Evolutionary conservation across 139 green algal genomes (phyloP).

Genomic region (Picochlorum sp.): DNA sequence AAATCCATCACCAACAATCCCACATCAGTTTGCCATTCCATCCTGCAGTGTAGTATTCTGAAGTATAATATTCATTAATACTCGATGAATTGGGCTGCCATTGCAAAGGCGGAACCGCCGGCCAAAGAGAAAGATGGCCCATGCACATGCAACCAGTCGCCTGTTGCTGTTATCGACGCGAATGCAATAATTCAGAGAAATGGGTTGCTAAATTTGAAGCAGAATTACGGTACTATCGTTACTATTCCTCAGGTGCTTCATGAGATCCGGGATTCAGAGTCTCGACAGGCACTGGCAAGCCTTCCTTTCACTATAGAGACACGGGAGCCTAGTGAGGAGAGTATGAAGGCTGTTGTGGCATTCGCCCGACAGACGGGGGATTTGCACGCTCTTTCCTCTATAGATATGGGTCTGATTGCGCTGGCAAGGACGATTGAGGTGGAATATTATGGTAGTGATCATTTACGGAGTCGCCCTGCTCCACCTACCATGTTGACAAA

Average conservation of each 20-base stretch:
- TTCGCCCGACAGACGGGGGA: slow-evolving; percentile 85
- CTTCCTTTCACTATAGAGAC: slow-evolving; percentile 55
- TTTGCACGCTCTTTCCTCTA: slow-evolving; percentile 65
- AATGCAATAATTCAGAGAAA: slow-evolving; percentile 80
- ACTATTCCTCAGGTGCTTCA: slow-evolving; percentile 71
- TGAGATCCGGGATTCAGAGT: slow-evolving; percentile 71
- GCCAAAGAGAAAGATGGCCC: background rate
- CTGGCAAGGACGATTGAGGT: slow-evolving; percentile 71
- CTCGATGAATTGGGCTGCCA: slow-evolving; percentile 25
- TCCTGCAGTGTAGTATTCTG: no score
- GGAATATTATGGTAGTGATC: slow-evolving; percentile 38
- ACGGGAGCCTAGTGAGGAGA: slow-evolving; percentile 58
- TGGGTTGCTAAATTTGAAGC: slow-evolving; percentile 29
- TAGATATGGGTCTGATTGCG: slow-evolving; percentile 77
- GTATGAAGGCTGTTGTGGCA: slow-evolving; percentile 56
- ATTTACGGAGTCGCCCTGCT: slow-evolving; percentile 48
- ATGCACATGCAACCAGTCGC: background rate
- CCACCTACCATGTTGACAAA: slow-evolving; percentile 15
- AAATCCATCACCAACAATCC: no score
- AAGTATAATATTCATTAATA: background rate
- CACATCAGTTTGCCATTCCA: no score
- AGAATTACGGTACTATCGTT: slow-evolving; percentile 37
- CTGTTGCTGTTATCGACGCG: slow-evolving; percentile 64
- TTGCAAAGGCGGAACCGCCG: slow-evolving; percentile 24
- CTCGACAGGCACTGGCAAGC: slow-evolving; percentile 41